Percentiles rank a stretch among this genome's conserved stretches.
These are phyloP conservation scores for Kodamaea sagamina DNA, from an alignment of 805 yeast genomes.

Conservation along the genomic window DNA sequence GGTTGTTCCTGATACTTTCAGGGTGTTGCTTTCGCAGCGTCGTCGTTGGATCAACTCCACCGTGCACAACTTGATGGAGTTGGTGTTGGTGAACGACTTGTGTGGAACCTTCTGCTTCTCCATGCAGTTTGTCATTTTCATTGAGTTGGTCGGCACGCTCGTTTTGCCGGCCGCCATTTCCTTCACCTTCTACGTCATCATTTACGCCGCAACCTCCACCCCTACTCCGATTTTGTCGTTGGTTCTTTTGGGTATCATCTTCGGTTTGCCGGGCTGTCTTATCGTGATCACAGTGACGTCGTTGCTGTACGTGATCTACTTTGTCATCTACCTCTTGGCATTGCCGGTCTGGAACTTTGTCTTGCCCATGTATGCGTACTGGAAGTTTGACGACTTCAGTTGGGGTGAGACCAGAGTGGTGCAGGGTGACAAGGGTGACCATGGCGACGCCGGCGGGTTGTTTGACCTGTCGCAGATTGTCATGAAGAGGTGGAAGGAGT, in stretches of 20 bases:
- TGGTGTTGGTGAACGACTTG: constrained; percentile 77
- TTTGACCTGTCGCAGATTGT: constrained; percentile 89
- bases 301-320: constrained; percentile 72
- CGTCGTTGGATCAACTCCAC: constrained; percentile 98
- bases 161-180: constrained; percentile 87
- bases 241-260: constrained; percentile 70
- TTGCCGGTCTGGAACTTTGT: constrained; percentile 94
- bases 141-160: constrained; percentile 84
- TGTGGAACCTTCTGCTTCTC: constrained; percentile 95
- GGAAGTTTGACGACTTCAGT: constrained; percentile 95
- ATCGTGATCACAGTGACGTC: constrained; percentile 81
- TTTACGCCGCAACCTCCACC: constrained; percentile 63
- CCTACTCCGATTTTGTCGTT: constrained; percentile 82
- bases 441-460: constrained; percentile 72
- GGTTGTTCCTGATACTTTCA: constrained; percentile 79
- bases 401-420: constrained; percentile 96
- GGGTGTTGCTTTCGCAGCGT: constrained; percentile 82
- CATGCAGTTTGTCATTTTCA: constrained; percentile 86
- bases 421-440: constrained; percentile 64
- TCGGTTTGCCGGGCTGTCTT: constrained; percentile 83
- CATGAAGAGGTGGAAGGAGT: constrained; percentile 95
- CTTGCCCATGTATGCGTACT: constrained; percentile 80
- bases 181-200: constrained; percentile 77
- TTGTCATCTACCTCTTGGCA: constrained; percentile 73
- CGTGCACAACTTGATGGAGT: constrained; percentile 87